Base-by-base conservation (phyloP, 1,284 basidiomycete species). In the Thelephora terrestris region DNA sequence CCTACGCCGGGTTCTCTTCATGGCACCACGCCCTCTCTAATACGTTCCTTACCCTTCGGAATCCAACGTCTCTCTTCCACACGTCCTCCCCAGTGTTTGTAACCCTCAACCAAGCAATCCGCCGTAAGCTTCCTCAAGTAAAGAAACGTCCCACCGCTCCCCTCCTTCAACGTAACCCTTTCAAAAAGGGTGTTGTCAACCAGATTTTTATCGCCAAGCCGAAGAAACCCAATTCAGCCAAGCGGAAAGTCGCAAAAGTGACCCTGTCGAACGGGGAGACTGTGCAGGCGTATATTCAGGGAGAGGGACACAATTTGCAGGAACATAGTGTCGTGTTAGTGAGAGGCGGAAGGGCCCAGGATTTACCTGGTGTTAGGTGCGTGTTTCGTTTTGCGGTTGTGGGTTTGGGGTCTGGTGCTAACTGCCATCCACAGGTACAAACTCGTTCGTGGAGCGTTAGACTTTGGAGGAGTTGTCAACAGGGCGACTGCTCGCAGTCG, bases 181-280 rank as follows among this genome's bases (percentile, higher is more conserved):
- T 96, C 68, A 81, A 81, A 58, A 96, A 95, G 64, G 93, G 89
- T 34, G 91, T 97, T 50, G 88, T 90, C 62, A 79, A 83, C 25
- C 80, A 84, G 56, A 80, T 97, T 21, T 86, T 87, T 65, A 88
- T 82, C 42, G 78, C 75, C 57, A 92, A 88, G 62, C 96, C 96
- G 21, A 97, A 94, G 74, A 99, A 99, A 65, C 96, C 96, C 55
- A 99, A 99, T 70, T 99, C 95, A 38, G 94, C 94, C 40, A 92
- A 97, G 61, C 89, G 96, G 53, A 99, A 98, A 71, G 91, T 98
- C 51, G 93, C 93, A 38, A 79, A 91, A 62, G 85, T 99, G 57
- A 95, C 95, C 71, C 74, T 99, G 45, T 79, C 85, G 29, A 95
- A 87, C 29, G 96, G 96, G 46, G 86, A 90, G 64, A 85, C 82